These are phyloP conservation scores for Plantago coronopus DNA, from an alignment of 305 asterid species.

Conservation along the genomic window DNA sequence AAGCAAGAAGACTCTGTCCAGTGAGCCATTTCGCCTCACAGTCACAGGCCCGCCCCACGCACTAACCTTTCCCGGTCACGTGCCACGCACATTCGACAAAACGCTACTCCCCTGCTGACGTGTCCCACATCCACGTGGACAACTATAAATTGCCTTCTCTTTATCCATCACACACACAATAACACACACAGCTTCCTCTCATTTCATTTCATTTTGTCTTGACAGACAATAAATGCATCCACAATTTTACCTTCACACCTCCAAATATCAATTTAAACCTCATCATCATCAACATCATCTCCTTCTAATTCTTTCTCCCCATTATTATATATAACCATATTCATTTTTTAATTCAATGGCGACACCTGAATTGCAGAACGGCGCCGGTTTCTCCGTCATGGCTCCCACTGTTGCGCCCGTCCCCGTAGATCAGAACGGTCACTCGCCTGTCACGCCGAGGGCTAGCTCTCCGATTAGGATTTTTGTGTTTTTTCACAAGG, in stretches of 20 bases:
- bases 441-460: conserved; percentile 38
- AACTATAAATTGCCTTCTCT: conserved; percentile 46
- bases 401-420: conserved; percentile 26
- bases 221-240: neutral
- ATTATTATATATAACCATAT: neutral
- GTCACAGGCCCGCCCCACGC: conserved; percentile 20
- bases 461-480: conserved; percentile 84
- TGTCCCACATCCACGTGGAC: conserved; percentile 66
- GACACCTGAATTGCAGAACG: conserved; percentile 62
- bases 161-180: conserved; percentile 41
- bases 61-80: conserved; percentile 42
- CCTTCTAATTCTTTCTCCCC: neutral
- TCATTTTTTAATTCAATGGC: conserved; percentile 28
- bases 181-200: conserved; percentile 4
- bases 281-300: too few species aligned
- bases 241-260: neutral
- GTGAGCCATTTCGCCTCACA: too few species aligned
- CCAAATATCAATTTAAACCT: too few species aligned
- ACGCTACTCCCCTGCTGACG: conserved; percentile 40
- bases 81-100: conserved; percentile 43
- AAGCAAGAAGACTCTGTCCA: too few species aligned
- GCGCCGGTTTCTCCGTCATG: conserved; percentile 52
- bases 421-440: conserved; percentile 55
- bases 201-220: conserved; percentile 19
- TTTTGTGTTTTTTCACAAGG: conserved; percentile 75